Base-by-base conservation (phyloP, 176 grass and related monocot species). In the Echinochloa phyllopogon region DNA sequence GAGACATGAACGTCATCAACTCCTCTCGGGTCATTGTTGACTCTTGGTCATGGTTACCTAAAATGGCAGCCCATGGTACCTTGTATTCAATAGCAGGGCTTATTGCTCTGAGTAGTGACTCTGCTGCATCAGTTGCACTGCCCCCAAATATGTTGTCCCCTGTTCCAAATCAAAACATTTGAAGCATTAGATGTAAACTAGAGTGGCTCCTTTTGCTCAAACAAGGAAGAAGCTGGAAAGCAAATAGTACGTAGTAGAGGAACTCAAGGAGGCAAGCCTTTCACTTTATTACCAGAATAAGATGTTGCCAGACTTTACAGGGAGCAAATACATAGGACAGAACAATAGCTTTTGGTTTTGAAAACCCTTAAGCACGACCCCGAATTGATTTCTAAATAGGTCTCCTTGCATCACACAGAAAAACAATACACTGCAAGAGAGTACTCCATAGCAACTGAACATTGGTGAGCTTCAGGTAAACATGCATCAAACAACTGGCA, bases 71-170 rank as follows among this genome's bases (percentile, higher is more conserved):
- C 96, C 96, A 98, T 63, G 96, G 91, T 51, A 90, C 87, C 75
- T 82, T 87, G 59, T 79, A 94, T 47, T 93, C 87, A 4, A 84
- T 94, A 23, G 90, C 93, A 63, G 96, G 91, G 57, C 84, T 66
- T 81, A 98, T 86, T 50, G 92, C 91, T 82, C 82, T 90, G 53
- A 98, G 88, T 48, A 98, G 85, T 9, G 93, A 98, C 89, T 98
- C 96, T 15, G 96, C 91, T 57, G 96, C 96, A 89, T 98, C 96
- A 14, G 93, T 87, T 56, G 91, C 93, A 75, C 93, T 98, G 41
- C 80, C 41, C 38, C 96, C 96, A 89, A 98, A 98, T 95, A 98
- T 98, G 58, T 95, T 95, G 75, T 98, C 96, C 51, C 91, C 96
- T 95, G 77, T 78, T 90, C 73, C 53, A 87, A 81, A 89, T 82